Evolutionary conservation across 257 asterid species (phyloP).

Genomic region (Verbena officinalis): DNA sequence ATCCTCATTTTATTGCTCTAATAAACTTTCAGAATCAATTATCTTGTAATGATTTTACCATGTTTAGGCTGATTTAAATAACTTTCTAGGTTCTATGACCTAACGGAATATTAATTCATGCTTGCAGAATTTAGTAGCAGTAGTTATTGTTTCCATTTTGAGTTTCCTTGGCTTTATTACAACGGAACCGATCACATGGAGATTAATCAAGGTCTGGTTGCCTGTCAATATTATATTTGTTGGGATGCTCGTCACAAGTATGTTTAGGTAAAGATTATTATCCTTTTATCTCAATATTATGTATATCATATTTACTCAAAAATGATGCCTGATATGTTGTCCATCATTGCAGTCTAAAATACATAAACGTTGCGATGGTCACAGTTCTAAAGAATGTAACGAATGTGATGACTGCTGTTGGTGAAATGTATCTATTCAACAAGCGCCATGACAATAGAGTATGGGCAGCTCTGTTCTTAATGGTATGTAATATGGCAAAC

Average conservation of each 20-base stretch:
- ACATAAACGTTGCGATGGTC: constrained; percentile 97
- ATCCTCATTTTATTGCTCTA: constrained; percentile 1
- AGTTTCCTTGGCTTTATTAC: constrained; percentile 67
- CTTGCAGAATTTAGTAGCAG: constrained; percentile 87
- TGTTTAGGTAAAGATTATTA: constrained; percentile 72
- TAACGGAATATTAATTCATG: constrained; percentile 23
- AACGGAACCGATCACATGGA: constrained; percentile 93
- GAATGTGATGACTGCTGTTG: constrained; percentile 94
- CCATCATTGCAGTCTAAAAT: constrained; percentile 64
- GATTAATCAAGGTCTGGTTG: constrained; percentile 85
- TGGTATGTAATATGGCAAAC: constrained; percentile 53
- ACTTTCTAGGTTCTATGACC: constrained; percentile 7
- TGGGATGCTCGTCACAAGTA: constrained; percentile 95
- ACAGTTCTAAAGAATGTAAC: constrained; percentile 98
- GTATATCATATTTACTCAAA: constrained; percentile 11
- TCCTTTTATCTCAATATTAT: constrained; percentile 7
- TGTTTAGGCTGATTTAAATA: background rate
- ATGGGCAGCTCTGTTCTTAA: constrained; percentile 96
- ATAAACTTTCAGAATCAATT: background rate
- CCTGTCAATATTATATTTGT: constrained; percentile 91
- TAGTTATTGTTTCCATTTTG: constrained; percentile 60
- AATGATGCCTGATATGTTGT: constrained; percentile 8
- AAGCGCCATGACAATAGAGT: constrained; percentile 91
- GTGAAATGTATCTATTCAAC: constrained; percentile 91
- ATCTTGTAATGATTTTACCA: background rate